These are phyloP conservation scores for Beta lomatogona DNA, from an alignment of 179 eudicot species.

Conservation along the genomic window DNA sequence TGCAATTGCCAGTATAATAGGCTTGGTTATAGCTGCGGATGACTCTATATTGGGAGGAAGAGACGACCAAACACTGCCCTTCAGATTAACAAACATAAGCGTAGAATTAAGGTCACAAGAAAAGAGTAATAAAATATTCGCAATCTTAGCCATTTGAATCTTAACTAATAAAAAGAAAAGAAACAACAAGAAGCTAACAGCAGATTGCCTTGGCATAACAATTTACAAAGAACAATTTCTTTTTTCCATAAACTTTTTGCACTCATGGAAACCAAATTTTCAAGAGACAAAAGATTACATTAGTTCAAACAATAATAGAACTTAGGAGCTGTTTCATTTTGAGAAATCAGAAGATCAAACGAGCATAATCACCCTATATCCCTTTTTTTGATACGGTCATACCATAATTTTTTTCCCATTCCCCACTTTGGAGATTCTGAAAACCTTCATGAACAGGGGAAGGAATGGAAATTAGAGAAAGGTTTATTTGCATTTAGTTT, in stretches of 20 bases:
- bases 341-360: background rate
- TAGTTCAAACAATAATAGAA: background rate
- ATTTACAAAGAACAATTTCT: background rate
- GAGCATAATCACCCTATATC: background rate
- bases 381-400: background rate
- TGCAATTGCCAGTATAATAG: constrained; percentile 64
- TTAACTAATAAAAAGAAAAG: constrained; percentile 12
- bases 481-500: no score
- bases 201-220: background rate
- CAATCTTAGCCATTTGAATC: background rate
- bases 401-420: background rate
- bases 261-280: background rate
- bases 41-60: constrained; percentile 67
- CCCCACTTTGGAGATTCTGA: background rate
- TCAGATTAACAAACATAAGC: constrained; percentile 47
- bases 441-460: no score
- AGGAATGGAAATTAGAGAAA: no score
- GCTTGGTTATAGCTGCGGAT: constrained; percentile 52
- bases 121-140: background rate
- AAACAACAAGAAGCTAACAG: constrained; percentile 14
- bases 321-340: background rate
- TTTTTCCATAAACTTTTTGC: background rate
- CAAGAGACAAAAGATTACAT: background rate
- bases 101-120: background rate
- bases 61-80: constrained; percentile 99